phyloP scores from a whole-genome alignment of 1,139 yeast species.

The Hemisphaericaspora xylanilytica region DNA sequence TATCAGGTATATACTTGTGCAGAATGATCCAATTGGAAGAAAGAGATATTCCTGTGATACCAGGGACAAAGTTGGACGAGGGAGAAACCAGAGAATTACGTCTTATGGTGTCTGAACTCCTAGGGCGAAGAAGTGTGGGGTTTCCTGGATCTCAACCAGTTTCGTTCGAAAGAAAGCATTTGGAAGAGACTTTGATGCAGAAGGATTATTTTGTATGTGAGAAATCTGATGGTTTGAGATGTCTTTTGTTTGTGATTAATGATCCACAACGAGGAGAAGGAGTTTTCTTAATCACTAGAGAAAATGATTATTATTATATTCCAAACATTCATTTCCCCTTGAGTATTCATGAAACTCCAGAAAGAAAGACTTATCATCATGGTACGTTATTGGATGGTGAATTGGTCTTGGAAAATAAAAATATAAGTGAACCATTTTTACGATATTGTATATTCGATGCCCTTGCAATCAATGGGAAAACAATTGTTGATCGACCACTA shows the following conservation, averaged over 20 bases:
- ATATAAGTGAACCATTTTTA: slow-evolving; percentile 47
- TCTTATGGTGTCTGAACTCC: slow-evolving; percentile 65
- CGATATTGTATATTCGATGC: slow-evolving; percentile 91
- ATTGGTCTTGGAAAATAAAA: slow-evolving; percentile 58
- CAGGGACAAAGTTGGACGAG: slow-evolving; percentile 75
- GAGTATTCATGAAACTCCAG: slow-evolving; percentile 46
- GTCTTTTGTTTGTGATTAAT: slow-evolving; percentile 63
- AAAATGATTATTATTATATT: slow-evolving; percentile 77
- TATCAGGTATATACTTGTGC: neutral
- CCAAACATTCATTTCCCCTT: slow-evolving; percentile 84
- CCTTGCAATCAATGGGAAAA: slow-evolving; percentile 74
- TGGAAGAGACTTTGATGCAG: slow-evolving; percentile 58
- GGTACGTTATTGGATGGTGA: slow-evolving; percentile 95
- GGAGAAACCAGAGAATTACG: slow-evolving; percentile 67
- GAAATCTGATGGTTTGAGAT: slow-evolving; percentile 90
- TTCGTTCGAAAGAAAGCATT: slow-evolving; percentile 76
- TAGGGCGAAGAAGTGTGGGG: slow-evolving; percentile 49
- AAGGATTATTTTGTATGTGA: slow-evolving; percentile 85
- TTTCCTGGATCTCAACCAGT: slow-evolving; percentile 97
- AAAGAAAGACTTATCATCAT: slow-evolving; percentile 61
- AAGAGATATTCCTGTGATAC: slow-evolving; percentile 76
- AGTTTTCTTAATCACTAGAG: slow-evolving; percentile 75
- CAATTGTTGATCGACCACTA: slow-evolving; percentile 65
- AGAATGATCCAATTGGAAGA: slow-evolving; percentile 43
- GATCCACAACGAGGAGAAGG: slow-evolving; percentile 77